phyloP scores from a whole-genome alignment of 1,284 basidiomycete species.

The Leccinum insolens region DNA sequence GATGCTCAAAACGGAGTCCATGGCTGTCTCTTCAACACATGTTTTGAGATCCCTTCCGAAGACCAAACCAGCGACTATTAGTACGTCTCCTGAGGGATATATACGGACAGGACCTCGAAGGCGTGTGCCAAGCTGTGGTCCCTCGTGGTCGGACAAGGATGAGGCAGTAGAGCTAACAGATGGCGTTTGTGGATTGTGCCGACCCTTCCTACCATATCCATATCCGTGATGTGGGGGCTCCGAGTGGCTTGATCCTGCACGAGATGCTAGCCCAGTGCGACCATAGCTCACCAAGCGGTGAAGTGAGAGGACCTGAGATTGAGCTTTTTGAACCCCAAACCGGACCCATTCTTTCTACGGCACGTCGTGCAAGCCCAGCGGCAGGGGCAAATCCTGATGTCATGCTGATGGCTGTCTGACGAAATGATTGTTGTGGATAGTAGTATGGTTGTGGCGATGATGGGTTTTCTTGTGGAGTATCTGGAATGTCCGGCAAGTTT shows the following conservation, averaged over 20 bases:
- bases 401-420: constrained; percentile 73
- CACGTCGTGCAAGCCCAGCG: constrained; percentile 74
- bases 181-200: constrained; percentile 59
- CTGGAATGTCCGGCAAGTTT: constrained; percentile 37
- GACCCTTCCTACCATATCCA: constrained; percentile 36
- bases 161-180: constrained; percentile 56
- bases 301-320: constrained; percentile 42
- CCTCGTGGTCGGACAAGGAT: constrained; percentile 59
- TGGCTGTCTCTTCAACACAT: constrained; percentile 66
- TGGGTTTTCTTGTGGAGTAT: constrained; percentile 29
- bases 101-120: constrained; percentile 55
- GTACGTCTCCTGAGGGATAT: constrained; percentile 30
- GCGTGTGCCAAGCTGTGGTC: constrained; percentile 56
- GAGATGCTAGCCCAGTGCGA: constrained; percentile 35
- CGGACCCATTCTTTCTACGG: constrained; percentile 73
- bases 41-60: constrained; percentile 62
- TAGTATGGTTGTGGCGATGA: constrained; percentile 19
- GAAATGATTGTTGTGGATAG: constrained; percentile 38
- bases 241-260: constrained; percentile 40
- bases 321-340: constrained; percentile 56
- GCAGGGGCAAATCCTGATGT: constrained; percentile 66
- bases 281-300: constrained; percentile 39
- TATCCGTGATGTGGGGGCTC: constrained; percentile 18
- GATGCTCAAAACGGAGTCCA: constrained; percentile 32
- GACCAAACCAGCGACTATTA: constrained; percentile 52